These are phyloP conservation scores for Thozetella sp. DNA, from an alignment of 495 filamentous ascomycete genomes.

Conservation along the genomic window DNA sequence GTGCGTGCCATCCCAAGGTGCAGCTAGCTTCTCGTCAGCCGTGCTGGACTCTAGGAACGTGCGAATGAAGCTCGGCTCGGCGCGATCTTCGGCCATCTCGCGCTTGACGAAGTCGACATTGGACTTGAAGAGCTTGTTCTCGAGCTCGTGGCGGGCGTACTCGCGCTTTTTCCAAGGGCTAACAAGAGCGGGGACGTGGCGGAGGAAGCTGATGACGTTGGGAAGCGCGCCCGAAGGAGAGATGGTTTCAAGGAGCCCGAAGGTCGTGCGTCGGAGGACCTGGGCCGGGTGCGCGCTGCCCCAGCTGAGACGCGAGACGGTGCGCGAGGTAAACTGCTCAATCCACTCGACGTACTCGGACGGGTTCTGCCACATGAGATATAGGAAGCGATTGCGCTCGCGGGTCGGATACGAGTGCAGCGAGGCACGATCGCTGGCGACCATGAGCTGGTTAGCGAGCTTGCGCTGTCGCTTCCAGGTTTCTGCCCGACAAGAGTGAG, in stretches of 20 bases:
- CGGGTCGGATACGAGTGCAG: constrained; percentile 53
- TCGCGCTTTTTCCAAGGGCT: constrained; percentile 57
- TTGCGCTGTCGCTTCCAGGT: constrained; percentile 60
- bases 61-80: constrained; percentile 40
- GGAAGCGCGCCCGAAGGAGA: constrained; percentile 57
- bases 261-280: constrained; percentile 54
- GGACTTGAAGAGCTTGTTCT: constrained; percentile 33
- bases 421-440: constrained; percentile 34
- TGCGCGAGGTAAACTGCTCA: constrained; percentile 61
- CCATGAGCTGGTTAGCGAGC: constrained; percentile 60
- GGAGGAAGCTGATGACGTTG: constrained; percentile 47
- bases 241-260: constrained; percentile 59
- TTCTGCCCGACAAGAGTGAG: constrained; percentile 25
- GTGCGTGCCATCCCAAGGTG: constrained; percentile 19
- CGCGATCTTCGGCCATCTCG: constrained; percentile 17
- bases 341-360: constrained; percentile 53
- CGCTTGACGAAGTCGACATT: constrained; percentile 43
- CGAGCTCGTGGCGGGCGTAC: constrained; percentile 34
- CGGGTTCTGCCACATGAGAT: constrained; percentile 36
- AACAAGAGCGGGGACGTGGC: constrained; percentile 37
- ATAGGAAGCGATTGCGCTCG: constrained; percentile 57
- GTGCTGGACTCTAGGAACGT: constrained; percentile 38
- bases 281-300: constrained; percentile 48
- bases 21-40: constrained; percentile 9
- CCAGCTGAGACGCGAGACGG: constrained; percentile 61